Evolutionary conservation across 305 asterid genomes (phyloP), one percentile per base, ranked within the genome.

Genomic region (Rubia balearica): DNA sequence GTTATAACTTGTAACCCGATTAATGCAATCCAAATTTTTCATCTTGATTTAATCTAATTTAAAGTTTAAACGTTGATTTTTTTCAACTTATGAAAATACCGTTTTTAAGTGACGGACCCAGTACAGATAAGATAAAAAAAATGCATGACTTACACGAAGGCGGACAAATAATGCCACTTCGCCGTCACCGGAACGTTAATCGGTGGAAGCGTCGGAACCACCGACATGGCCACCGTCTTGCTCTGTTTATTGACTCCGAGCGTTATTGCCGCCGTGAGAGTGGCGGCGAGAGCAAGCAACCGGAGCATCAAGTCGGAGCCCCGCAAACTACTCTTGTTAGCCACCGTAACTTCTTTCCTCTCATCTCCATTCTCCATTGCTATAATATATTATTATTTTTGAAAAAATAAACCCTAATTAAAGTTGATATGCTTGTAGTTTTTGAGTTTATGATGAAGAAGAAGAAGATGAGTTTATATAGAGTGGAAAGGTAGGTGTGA

Each of bases 91-190:
- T n/a, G n/a, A 30, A 30, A 30, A 30, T 30, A 30, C 33, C 33
- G 33, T 30, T 30, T 30, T 33, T 33, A 2, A 33, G 38, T 1
- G 38, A 33, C 38, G 4, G 38, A 33, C 4, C 4, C 3, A 33
- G 38, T 33, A 33, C 1, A 27, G 30, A 27, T 27, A 27, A 27
- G 30, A 27, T 27, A 0, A 27, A 27, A 8, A 21, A 22, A 0
- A n/a, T 8, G 14, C 8, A 19, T 1, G 30, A 17, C 90, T 83
- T 71, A 89, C 96, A 80, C 81, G 62, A 83, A 87, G 75, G 96
- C 88, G 2, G 91, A 89, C 76, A 87, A n/a, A 76, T 89, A 60
- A 55, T 81, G 83, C 87, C 83, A 87, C 73, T 83, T 85, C 6
- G 96, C 91, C 16, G 85, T 68, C 64, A 73, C 82, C 48, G 91